These are phyloP conservation scores for Blastocystis sp. DNA, from an alignment of 352 stramenopile genomes.

Conservation along the genomic window DNA sequence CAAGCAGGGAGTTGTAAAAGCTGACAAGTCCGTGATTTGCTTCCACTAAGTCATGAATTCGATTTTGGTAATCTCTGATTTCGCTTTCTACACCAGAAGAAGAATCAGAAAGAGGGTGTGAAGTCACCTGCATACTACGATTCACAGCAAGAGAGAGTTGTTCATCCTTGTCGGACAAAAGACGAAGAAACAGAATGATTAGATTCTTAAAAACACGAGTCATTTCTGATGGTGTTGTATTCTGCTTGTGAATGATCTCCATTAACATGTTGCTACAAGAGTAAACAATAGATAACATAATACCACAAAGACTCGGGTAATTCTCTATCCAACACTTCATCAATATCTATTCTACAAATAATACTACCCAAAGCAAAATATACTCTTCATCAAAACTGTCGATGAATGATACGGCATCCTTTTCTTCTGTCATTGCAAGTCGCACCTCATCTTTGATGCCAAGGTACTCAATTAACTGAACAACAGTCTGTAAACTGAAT, in stretches of 20 bases:
- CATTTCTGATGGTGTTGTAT: not conserved
- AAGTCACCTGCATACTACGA: not conserved
- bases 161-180: conserved; percentile 2
- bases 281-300: not conserved
- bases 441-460: not conserved
- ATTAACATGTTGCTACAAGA: not conserved
- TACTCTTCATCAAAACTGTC: not conserved
- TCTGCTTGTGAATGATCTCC: not conserved
- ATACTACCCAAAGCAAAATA: not conserved
- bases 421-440: not conserved
- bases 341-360: not conserved
- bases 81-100: not conserved
- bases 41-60: conserved; percentile 9
- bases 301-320: not conserved
- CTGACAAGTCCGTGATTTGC: not conserved
- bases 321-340: not conserved
- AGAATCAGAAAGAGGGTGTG: not conserved
- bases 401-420: not conserved
- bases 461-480: not conserved
- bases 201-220: not conserved
- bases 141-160: not conserved
- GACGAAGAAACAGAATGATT: not conserved
- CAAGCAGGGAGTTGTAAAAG: not conserved
- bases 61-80: not conserved
- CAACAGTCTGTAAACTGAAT: not conserved